A percentile compares a stretch with the other conserved stretches of the same genome.
Evolutionary conservation across 225 moss, liverwort and hornwort genomes (phyloP).

Genomic region (Sphagnum tenellum): DNA sequence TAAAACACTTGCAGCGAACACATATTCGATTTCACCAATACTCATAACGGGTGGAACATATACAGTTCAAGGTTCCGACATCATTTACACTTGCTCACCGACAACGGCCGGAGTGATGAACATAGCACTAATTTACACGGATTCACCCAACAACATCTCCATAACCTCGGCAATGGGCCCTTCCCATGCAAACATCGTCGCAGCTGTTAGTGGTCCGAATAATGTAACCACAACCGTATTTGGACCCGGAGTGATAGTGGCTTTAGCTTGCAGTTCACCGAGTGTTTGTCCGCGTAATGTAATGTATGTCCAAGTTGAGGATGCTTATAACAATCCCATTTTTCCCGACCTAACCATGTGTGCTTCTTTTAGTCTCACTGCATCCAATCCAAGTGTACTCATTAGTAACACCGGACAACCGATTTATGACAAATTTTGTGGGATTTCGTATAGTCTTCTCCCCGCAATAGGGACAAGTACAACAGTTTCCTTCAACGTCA

Average conservation of each 20-base stretch:
- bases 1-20: constrained; percentile 18
- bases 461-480: constrained; percentile 11
- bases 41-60: constrained; percentile 11
- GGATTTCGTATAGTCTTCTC: constrained; percentile 20
- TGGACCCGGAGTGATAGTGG: constrained; percentile 20
- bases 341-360: constrained; percentile 13
- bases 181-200: constrained; percentile 11
- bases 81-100: constrained; percentile 19
- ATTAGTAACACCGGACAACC: constrained; percentile 7
- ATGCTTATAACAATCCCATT: constrained; percentile 19
- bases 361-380: constrained; percentile 9
- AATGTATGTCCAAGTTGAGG: constrained; percentile 12
- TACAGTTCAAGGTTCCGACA: constrained; percentile 13
- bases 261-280: constrained; percentile 17
- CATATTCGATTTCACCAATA: constrained; percentile 2
- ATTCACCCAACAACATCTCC: constrained; percentile 1
- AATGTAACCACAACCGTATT: constrained; percentile 9
- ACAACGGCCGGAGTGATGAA: constrained; percentile 15
- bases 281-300: constrained; percentile 15
- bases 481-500: constrained; percentile 15
- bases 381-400: constrained; percentile 17
- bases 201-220: constrained; percentile 7
- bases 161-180: constrained; percentile 13
- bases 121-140: constrained; percentile 19
- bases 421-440: constrained; percentile 16